Evolutionary conservation across 2,329 filamentous ascomycete species (phyloP), one percentile per base, ranked within the genome.

Genomic region (Colletotrichum chrysophilum): DNA sequence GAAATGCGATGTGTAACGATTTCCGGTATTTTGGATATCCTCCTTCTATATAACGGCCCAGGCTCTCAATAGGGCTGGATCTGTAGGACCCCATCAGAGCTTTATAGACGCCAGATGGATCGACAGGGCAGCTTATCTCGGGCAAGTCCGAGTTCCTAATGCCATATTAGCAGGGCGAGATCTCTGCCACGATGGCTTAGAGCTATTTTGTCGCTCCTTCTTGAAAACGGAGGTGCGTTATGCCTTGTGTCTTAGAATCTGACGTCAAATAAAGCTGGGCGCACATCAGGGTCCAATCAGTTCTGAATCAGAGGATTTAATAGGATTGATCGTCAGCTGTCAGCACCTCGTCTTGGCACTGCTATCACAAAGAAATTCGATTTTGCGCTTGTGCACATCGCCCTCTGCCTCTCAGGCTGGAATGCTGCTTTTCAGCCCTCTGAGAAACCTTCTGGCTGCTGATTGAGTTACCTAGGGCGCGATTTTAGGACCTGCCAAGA

Each of bases 271-370:
- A 1, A 16, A 0, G n/a, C 58, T 61, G 30, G 58, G 30, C 58
- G 28, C 12, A 2, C 5, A 14, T 0, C 3, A 0, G n/a, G n/a
- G 13, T 2, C 58, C 30, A 62, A 62, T 36, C 58, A 21, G 1
- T 62, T n/a, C 0, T 9, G 28, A 0, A 13, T n/a, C 0, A n/a
- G 0, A 32, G 58, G 12, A 34, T 32, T 61, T 2, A 14, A 7
- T 2, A 3, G 1, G 30, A 62, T 10, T 32, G 58, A 62, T 62
- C 58, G 58, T 21, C 58, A 0, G 30, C 58, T 62, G 58, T 36
- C 58, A 62, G 58, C 58, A 32, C 8, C 4, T 61, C 4, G 1
- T 30, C 6, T n/a, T 3, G 58, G 12, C 28, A 34, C 2, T 28
- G 18, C 3, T 21, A 14, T 0, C 4, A 2, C 58, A 61, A 24